Percentiles rank a stretch among this genome's conserved stretches.
Evolutionary conservation across 2,329 filamentous ascomycete species (phyloP).

Genomic region (Alternaria metachromatica): DNA sequence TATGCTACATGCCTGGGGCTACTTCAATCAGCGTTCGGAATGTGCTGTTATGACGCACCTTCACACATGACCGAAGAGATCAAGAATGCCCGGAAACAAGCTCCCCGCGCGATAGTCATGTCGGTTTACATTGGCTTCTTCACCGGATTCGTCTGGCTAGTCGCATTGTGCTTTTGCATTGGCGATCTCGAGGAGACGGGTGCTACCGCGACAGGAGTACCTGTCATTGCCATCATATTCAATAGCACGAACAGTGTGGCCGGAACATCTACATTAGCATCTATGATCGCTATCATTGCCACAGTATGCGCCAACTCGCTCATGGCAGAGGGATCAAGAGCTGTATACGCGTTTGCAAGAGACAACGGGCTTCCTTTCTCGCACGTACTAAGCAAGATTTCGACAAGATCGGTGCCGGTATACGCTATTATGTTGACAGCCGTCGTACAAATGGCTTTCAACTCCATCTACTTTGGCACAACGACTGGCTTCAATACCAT

Average conservation of each 20-base stretch:
- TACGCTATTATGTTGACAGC: conserved; percentile 57
- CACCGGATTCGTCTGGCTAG: conserved; percentile 49
- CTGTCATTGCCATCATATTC: conserved; percentile 61
- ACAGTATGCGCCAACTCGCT: conserved; percentile 55
- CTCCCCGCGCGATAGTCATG: conserved; percentile 53
- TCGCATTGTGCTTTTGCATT: conserved; percentile 51
- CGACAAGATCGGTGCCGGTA: conserved; percentile 58
- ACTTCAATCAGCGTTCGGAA: conserved; percentile 61
- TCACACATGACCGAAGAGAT: conserved; percentile 64
- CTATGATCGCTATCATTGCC: conserved; percentile 58
- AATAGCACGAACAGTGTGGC: conserved; percentile 56
- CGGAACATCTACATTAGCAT: conserved; percentile 55
- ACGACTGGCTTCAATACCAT: conserved; percentile 63
- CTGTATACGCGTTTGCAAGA: conserved; percentile 58
- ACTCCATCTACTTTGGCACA: conserved; percentile 63
- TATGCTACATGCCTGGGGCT: conserved; percentile 63
- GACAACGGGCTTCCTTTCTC: conserved; percentile 63
- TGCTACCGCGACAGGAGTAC: conserved; percentile 56
- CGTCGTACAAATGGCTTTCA: conserved; percentile 59
- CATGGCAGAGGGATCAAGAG: conserved; percentile 57
- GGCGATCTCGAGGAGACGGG: conserved; percentile 56
- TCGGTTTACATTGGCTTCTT: conserved; percentile 50
- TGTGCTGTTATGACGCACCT: conserved; percentile 60
- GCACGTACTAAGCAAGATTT: conserved; percentile 54
- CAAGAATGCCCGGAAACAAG: conserved; percentile 58